phyloP scores from a whole-genome alignment of 2,329 filamentous ascomycete species.

The Diaporthe sp. region DNA sequence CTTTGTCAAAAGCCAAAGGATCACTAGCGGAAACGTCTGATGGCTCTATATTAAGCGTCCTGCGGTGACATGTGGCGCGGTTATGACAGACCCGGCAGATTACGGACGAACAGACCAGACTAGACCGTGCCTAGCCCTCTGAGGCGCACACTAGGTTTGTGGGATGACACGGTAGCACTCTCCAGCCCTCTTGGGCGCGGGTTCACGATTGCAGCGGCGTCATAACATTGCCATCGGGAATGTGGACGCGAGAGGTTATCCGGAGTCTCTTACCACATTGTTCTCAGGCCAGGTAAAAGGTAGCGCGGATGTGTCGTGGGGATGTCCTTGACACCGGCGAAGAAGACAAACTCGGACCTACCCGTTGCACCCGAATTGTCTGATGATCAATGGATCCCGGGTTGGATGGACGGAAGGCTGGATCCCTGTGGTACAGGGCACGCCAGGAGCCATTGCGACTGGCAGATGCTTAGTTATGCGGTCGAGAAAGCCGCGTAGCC shows the following conservation, averaged over 20 bases:
- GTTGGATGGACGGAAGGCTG: not conserved
- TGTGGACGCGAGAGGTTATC: constrained; percentile 12
- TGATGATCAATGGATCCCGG: constrained; percentile 3
- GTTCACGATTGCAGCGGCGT: not conserved
- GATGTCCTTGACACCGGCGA: constrained; percentile 16
- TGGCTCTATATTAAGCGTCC: not conserved
- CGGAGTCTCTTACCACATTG: not conserved
- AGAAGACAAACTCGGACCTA: not conserved
- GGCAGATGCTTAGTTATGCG: constrained; percentile 26
- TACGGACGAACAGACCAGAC: constrained; percentile 27
- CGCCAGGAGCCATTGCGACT: constrained; percentile 16
- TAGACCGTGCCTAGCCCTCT: constrained; percentile 2
- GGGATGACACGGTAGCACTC: not conserved
- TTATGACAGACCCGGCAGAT: constrained; percentile 9
- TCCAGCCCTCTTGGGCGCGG: not conserved
- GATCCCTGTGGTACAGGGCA: not conserved
- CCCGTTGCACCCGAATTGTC: not conserved
- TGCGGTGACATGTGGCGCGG: constrained; percentile 16
- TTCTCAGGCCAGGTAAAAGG: not conserved
- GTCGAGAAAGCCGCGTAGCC: not conserved
- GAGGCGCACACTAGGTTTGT: not conserved
- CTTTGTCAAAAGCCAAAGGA: not conserved
- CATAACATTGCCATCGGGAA: not conserved
- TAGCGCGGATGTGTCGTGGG: constrained; percentile 25
- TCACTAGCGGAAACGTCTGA: constrained; percentile 10